A percentile compares a stretch with the other conserved stretches of the same genome.
phyloP scores from a whole-genome alignment of 176 grass and related monocot species.

The Zoysia pacifica region DNA sequence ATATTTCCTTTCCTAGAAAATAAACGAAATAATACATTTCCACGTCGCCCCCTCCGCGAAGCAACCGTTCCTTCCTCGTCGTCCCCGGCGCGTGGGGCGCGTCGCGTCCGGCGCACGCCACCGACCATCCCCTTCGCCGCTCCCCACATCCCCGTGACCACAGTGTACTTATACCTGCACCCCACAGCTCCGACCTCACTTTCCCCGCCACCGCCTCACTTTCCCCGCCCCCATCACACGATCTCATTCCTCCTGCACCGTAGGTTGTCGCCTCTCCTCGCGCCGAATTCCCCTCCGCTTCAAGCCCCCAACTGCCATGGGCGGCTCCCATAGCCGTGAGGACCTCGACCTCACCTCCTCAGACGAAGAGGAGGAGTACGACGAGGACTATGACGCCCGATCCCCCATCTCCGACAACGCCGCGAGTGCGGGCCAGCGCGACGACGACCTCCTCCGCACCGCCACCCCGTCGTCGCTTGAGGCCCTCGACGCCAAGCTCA shows the following conservation, averaged over 20 bases:
- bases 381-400: constrained; percentile 44
- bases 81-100: constrained; percentile 27
- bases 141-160: not conserved
- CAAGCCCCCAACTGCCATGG: constrained; percentile 51
- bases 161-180: not conserved
- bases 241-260: not conserved
- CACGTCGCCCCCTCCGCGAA: constrained; percentile 2
- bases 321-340: constrained; percentile 81
- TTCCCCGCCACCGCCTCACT: not conserved
- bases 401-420: constrained; percentile 16
- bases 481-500: constrained; percentile 68
- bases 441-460: constrained; percentile 36
- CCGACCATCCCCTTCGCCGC: not conserved
- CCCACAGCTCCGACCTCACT: constrained; percentile 13
- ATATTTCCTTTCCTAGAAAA: not conserved
- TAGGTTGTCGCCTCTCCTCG: not conserved
- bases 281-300: constrained; percentile 21
- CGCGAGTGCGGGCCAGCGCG: constrained; percentile 21
- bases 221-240: not conserved
- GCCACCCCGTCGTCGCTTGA: constrained; percentile 49
- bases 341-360: constrained; percentile 75
- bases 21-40: not conserved
- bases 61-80: constrained; percentile 14
- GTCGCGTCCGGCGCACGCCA: constrained; percentile 47
- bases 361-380: constrained; percentile 51